Percentiles rank a stretch among this genome's conserved stretches.
Conservation (phyloP, 257 asterid genomes). For the Solanum okadae region DNA sequence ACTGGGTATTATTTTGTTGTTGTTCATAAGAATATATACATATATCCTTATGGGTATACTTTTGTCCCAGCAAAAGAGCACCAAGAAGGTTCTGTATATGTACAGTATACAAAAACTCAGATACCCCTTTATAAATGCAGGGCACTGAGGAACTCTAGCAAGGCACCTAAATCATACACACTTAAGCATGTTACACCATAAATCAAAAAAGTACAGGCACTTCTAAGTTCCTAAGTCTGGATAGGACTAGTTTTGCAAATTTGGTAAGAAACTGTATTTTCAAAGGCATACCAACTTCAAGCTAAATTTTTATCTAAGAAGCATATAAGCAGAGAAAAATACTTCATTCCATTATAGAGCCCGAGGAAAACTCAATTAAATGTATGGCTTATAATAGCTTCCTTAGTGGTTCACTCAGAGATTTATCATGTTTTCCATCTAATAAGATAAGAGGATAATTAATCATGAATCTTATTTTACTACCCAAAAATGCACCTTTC, state of each 20-base stretch:
- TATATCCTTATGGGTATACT: not conserved
- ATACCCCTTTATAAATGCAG: not conserved
- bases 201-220: not conserved
- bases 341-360: not conserved
- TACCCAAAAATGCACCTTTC: constrained; percentile 40
- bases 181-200: not conserved
- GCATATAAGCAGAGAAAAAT: not conserved
- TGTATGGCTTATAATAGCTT: not conserved
- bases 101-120: not conserved
- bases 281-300: not conserved
- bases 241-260: not conserved
- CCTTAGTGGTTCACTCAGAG: not conserved
- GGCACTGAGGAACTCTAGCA: not conserved
- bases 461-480: constrained; percentile 4
- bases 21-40: not conserved
- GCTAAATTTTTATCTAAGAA: not conserved
- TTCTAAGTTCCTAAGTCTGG: not conserved
- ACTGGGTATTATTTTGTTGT: no score
- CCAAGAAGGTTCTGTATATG: not conserved
- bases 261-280: not conserved
- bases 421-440: not conserved
- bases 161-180: not conserved
- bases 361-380: not conserved
- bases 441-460: not conserved
- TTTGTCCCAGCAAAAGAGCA: not conserved